Conservation (phyloP, 345 rosid genomes). For the Lepidium sativum region DNA sequence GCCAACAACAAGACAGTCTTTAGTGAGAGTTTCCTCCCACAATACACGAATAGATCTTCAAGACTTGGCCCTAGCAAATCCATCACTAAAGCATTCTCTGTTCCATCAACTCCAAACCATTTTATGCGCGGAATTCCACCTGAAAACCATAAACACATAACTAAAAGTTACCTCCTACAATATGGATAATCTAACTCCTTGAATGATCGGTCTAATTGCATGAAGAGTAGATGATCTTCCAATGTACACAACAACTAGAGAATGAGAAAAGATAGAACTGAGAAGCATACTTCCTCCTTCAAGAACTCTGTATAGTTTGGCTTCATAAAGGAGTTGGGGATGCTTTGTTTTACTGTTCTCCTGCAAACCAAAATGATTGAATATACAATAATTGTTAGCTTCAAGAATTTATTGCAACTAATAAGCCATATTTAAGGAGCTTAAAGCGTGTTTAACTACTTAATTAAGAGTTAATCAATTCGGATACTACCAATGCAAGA, state of each 20-base stretch:
- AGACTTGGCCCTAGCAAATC: constrained; percentile 95
- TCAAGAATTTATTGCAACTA: neutral
- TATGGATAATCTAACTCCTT: neutral
- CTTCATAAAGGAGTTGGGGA: constrained; percentile 87
- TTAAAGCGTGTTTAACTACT: neutral
- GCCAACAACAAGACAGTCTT: constrained; percentile 89
- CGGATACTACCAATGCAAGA: neutral
- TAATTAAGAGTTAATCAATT: neutral
- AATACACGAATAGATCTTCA: constrained; percentile 80
- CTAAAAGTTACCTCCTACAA: neutral
- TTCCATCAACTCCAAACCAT: constrained; percentile 84
- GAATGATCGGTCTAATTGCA: neutral
- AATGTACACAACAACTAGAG: neutral
- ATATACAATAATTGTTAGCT: neutral
- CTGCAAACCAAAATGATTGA: constrained; percentile 27
- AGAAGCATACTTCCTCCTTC: constrained; percentile 73
- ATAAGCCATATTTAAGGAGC: neutral
- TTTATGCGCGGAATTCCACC: constrained; percentile 74
- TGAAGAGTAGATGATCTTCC: neutral
- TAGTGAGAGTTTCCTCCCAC: constrained; percentile 75
- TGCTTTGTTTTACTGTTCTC: constrained; percentile 81
- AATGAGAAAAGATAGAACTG: neutral
- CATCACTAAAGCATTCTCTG: constrained; percentile 62
- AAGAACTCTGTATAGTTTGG: constrained; percentile 65
- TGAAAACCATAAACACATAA: constrained; percentile 4